Base-by-base conservation (phyloP, 441 rosid species). In the Adansonia madagascariensis region DNA sequence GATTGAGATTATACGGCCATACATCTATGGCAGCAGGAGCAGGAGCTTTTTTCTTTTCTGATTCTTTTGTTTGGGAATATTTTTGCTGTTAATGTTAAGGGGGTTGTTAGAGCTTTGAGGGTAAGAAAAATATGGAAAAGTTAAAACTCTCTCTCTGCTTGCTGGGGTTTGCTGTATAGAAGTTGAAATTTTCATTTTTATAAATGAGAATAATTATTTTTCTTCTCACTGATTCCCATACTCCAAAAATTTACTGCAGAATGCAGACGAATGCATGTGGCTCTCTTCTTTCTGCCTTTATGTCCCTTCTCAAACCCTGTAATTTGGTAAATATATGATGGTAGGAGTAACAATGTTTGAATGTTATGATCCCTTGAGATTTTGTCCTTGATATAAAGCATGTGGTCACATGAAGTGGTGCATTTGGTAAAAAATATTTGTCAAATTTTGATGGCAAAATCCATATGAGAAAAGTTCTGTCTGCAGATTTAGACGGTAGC, bases 1-100 rank as follows among this genome's bases (percentile, higher is more conserved):
- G 94, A 91, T 82, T 89, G 83, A 80, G 27, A 46, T 20, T 20
- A 14, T 11, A 44, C 3, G 47, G 47, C 7, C n/a, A 66, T 49
- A 27, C 14, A 47, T 20, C 56, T 2, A 22, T 44, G 27, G 53
- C 49, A 59, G 79, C 78, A 59, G 86, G 82, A 59, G 86, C 59
- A 53, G 64, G 79, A 10, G 35, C 15, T 53, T 53, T 27, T 73
- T 17, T 35, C 63, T 61, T 8, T 3, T 73, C 68, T 64, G 70
- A 49, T 41, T 18, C 31, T 44, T 43, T 60, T 47, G 15, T 11
- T 31, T 31, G 70, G 50, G 27, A 55, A 31, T 24, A 43, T 74
- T 69, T 75, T 76, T 80, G 50, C 66, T 39, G 35, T 73, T 71
- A 46, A 79, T 57, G 73, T 44, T 12, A 53, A 31, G 50, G 63